A percentile compares a stretch with the other conserved stretches of the same genome.
These are phyloP conservation scores for Ogataea thermomethanolica DNA, from an alignment of 805 yeast species.

Conservation along the genomic window DNA sequence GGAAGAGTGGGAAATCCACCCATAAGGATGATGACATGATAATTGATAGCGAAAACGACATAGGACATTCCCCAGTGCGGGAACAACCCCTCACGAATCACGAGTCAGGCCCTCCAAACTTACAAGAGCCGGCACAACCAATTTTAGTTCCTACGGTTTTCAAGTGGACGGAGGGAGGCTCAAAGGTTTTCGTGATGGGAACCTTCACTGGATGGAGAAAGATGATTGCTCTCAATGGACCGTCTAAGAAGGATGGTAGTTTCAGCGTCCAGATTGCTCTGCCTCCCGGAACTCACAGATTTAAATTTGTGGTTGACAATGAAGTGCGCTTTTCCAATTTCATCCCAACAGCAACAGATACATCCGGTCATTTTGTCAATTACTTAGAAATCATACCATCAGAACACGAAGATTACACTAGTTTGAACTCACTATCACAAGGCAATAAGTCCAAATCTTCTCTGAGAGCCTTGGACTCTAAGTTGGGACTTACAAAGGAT, in stretches of 20 bases:
- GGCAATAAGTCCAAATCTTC: conserved; percentile 27
- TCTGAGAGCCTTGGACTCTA: conserved; percentile 50
- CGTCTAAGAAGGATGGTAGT: conserved; percentile 45
- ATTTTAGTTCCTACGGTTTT: conserved; percentile 55
- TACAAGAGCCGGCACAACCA: conserved; percentile 21
- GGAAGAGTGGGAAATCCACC: conserved; percentile 37
- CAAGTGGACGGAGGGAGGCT: conserved; percentile 96
- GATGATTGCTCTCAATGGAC: conserved; percentile 79
- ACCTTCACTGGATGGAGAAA: conserved; percentile 98
- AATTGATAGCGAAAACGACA: conserved; percentile 28
- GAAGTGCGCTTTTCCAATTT: conserved; percentile 85
- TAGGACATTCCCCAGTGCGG: conserved; percentile 20
- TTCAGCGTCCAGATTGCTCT: conserved; percentile 69
- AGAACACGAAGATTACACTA: conserved; percentile 26
- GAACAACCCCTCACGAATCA: conserved; percentile 13
- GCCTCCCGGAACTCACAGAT: conserved; percentile 90
- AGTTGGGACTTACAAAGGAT: conserved; percentile 59
- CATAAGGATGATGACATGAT: conserved; percentile 31
- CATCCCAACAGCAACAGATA: conserved; percentile 95
- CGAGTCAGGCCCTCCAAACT: conserved; percentile 10
- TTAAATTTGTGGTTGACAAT: conserved; percentile 90
- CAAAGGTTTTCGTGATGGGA: conserved; percentile 92
- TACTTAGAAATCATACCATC: conserved; percentile 65
- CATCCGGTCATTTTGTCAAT: conserved; percentile 92
- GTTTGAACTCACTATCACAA: conserved; percentile 15